Evolutionary conservation across 352 stramenopile genomes (phyloP).

Genomic region (Phytophthora pinifolia): DNA sequence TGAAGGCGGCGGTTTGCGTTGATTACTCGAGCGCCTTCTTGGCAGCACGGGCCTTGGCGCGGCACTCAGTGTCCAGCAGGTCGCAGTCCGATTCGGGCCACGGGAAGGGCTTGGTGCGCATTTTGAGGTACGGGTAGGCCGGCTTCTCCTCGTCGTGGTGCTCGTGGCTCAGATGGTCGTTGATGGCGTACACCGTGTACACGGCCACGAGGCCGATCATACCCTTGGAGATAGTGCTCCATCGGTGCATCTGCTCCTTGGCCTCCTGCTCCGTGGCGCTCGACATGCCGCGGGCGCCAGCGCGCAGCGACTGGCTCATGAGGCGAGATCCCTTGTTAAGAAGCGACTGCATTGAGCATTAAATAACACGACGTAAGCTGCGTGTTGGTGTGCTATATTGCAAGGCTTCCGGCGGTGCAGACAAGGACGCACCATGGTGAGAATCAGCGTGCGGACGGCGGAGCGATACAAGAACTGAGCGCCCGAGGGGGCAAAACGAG

Average conservation of each 20-base stretch:
- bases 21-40: conserved; percentile 71
- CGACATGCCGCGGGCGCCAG: conserved; percentile 77
- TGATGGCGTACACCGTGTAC: conserved; percentile 61
- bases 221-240: conserved; percentile 84
- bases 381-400: not conserved
- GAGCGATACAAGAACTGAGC: conserved; percentile 35
- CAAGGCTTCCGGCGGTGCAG: conserved; percentile 11
- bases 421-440: conserved; percentile 11
- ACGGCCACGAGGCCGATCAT: conserved; percentile 70
- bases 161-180: conserved; percentile 58
- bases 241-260: conserved; percentile 87
- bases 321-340: conserved; percentile 60
- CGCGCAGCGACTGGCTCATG: conserved; percentile 50
- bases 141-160: conserved; percentile 65
- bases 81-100: conserved; percentile 83
- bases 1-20: conserved; percentile 8
- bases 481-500: conserved; percentile 17
- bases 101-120: conserved; percentile 87
- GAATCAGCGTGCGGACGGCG: conserved; percentile 14
- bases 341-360: conserved; percentile 43
- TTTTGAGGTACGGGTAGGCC: conserved; percentile 83
- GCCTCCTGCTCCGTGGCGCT: conserved; percentile 78
- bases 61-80: conserved; percentile 77
- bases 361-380: not conserved
- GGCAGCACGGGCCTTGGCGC: conserved; percentile 56